phyloP scores from a whole-genome alignment of 306 rosid genomes.

The Malus asiatica region DNA sequence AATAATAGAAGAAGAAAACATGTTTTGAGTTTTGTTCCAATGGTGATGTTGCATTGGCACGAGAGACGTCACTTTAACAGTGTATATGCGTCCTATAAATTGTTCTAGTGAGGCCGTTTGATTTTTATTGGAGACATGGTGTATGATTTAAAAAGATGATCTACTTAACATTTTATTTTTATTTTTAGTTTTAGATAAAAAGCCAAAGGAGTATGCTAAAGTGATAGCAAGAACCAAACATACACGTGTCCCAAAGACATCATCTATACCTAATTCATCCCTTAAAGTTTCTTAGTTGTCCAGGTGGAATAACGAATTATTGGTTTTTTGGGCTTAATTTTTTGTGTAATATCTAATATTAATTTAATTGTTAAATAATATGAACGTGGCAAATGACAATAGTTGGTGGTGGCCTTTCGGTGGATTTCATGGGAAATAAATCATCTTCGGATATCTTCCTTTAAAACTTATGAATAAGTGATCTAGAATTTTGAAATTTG shows the following conservation, averaged over 20 bases:
- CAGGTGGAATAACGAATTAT: neutral
- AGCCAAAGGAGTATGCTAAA: neutral
- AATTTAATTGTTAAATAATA: neutral
- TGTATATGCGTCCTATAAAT: neutral
- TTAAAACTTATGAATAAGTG: fast-evolving
- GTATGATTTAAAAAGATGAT: too few species aligned
- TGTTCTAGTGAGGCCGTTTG: fast-evolving
- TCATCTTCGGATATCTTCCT: fast-evolving
- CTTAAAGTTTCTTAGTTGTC: neutral
- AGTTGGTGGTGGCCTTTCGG: neutral
- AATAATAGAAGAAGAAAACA: too few species aligned
- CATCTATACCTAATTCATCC: neutral
- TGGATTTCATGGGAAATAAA: too few species aligned
- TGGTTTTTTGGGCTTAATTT: neutral
- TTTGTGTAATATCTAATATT: too few species aligned
- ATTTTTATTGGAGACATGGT: too few species aligned
- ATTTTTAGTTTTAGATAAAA: neutral
- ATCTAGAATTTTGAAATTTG: fast-evolving
- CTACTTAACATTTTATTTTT: neutral
- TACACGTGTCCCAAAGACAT: neutral
- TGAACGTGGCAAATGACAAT: neutral
- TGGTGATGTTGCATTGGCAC: too few species aligned
- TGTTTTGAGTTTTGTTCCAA: too few species aligned
- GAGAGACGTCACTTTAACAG: too few species aligned
- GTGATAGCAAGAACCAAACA: neutral